These are phyloP conservation scores for Lupinus albus DNA, from an alignment of 306 rosid genomes.

Conservation along the genomic window DNA sequence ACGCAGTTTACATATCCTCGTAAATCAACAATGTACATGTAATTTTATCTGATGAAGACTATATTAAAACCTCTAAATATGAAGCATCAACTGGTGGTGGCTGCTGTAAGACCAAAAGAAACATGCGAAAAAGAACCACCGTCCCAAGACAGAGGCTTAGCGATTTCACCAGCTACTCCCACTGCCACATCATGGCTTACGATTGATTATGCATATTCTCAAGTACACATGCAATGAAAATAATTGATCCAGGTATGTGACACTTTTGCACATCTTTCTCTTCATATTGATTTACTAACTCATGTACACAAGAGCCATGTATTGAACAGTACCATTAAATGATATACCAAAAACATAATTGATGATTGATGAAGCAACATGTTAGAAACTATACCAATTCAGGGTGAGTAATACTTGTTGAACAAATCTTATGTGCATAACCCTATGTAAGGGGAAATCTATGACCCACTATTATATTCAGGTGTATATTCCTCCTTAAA, in stretches of 20 bases:
- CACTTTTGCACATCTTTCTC: constrained; percentile 47
- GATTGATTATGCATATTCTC: too few relatives aligned
- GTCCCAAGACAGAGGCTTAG: constrained; percentile 50
- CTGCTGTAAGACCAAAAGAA: constrained; percentile 40
- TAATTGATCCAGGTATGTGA: constrained; percentile 50
- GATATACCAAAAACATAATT: neutral
- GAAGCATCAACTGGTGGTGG: neutral
- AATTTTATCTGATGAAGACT: neutral
- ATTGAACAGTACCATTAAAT: constrained; percentile 12
- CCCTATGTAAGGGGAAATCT: too few relatives aligned
- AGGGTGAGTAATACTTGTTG: neutral
- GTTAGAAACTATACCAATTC: neutral
- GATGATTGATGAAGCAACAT: neutral
- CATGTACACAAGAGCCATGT: constrained; percentile 30
- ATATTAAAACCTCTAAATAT: neutral
- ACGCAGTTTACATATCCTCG: neutral
- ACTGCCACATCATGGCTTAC: too few relatives aligned
- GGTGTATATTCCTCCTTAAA: too few relatives aligned
- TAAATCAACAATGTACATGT: neutral
- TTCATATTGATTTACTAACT: constrained; percentile 42
- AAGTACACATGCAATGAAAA: constrained; percentile 53
- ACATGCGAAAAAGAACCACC: constrained; percentile 45
- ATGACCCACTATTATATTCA: too few relatives aligned
- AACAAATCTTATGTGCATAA: neutral
- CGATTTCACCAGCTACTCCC: constrained; percentile 54